These are phyloP conservation scores for Cryptomeria japonica DNA, from an alignment of 75 land plant species.

Conservation along the genomic window DNA sequence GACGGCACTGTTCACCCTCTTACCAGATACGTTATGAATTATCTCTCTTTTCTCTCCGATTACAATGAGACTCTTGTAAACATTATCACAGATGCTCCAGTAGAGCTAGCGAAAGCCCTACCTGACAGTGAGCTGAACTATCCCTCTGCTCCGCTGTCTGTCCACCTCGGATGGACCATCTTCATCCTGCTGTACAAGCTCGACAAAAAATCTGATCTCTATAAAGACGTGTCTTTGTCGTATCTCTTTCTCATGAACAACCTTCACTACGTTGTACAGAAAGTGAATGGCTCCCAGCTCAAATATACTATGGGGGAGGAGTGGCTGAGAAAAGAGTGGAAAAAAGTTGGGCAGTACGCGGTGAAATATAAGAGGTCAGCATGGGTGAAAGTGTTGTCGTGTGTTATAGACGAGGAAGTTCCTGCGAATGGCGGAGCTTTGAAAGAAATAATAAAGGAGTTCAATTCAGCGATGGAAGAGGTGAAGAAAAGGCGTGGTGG, in stretches of 20 bases:
- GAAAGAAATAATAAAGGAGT: slow-evolving; percentile 72
- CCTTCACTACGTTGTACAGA: slow-evolving; percentile 50
- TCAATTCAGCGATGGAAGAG: slow-evolving; percentile 76
- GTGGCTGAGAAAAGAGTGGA: slow-evolving; percentile 16
- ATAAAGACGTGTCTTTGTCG: slow-evolving; percentile 44
- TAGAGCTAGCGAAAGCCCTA: slow-evolving; percentile 1
- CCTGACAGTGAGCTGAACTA: not conserved
- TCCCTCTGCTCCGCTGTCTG: slow-evolving; percentile 22
- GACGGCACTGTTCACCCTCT: slow-evolving; percentile 77
- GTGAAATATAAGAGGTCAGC: too few relatives aligned
- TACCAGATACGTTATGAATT: slow-evolving; percentile 69
- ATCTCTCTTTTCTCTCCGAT: slow-evolving; percentile 52
- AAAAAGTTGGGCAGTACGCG: slow-evolving; percentile 20
- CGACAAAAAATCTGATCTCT: slow-evolving; percentile 50
- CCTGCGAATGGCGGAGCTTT: slow-evolving; percentile 57
- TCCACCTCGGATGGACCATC: slow-evolving; percentile 54
- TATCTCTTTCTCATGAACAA: slow-evolving; percentile 69
- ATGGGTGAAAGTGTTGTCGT: slow-evolving; percentile 13
- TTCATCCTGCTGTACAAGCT: slow-evolving; percentile 61
- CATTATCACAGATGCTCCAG: slow-evolving; percentile 37
- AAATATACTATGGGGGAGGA: slow-evolving; percentile 19
- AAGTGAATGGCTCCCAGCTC: slow-evolving; percentile 40
- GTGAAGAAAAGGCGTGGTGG: slow-evolving; percentile 26
- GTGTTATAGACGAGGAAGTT: slow-evolving; percentile 65
- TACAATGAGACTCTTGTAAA: slow-evolving; percentile 41